A percentile compares a stretch with the other conserved stretches of the same genome.
These are phyloP conservation scores for Mucor piriformis DNA, from an alignment of 371 early-diverging fungal genomes.

Conservation along the genomic window DNA sequence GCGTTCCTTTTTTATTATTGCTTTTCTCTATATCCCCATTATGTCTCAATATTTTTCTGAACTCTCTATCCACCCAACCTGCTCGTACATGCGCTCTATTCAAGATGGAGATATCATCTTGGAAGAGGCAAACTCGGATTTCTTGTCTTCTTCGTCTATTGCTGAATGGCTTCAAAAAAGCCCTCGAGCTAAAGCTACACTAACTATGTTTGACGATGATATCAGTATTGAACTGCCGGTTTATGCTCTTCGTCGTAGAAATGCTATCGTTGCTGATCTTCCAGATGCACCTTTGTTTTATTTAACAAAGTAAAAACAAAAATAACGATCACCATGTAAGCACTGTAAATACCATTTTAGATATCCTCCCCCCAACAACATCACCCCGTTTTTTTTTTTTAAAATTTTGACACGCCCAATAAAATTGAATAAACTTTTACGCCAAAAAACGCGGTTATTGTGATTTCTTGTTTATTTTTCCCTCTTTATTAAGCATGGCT, in stretches of 20 bases:
- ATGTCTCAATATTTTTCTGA: slow-evolving; percentile 14
- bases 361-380: not conserved
- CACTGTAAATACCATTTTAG: not conserved
- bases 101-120: slow-evolving; percentile 45
- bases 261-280: slow-evolving; percentile 49
- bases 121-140: slow-evolving; percentile 27
- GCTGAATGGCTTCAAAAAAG: slow-evolving; percentile 47
- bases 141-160: slow-evolving; percentile 27
- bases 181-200: slow-evolving; percentile 42
- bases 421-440: too few species aligned
- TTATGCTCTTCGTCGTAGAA: slow-evolving; percentile 46
- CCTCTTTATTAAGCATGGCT: not conserved
- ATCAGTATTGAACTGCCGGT: slow-evolving; percentile 41
- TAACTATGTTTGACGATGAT: slow-evolving; percentile 35
- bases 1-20: not conserved
- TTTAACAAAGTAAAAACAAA: not conserved
- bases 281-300: slow-evolving; percentile 40
- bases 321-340: not conserved
- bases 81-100: slow-evolving; percentile 32
- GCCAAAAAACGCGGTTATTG: not conserved
- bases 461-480: not conserved
- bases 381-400: too few species aligned
- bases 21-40: not conserved
- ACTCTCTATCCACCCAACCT: slow-evolving; percentile 24
- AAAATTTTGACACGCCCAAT: too few species aligned